phyloP scores from a whole-genome alignment of 1,284 basidiomycete genomes.

The Fomitiporia mediterranea region DNA sequence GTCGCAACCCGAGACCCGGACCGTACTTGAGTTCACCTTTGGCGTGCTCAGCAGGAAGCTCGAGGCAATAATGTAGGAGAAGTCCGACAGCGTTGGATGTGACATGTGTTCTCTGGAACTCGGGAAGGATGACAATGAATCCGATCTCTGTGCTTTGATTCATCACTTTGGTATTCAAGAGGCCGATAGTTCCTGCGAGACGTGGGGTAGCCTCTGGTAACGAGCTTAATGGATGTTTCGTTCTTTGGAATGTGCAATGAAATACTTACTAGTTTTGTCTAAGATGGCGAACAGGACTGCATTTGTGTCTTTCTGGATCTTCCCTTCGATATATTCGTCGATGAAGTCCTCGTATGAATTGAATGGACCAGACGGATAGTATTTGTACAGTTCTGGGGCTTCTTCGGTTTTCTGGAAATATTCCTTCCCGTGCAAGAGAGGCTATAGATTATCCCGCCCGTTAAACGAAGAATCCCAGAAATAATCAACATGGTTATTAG shows the following conservation, averaged over 20 bases:
- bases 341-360: slow-evolving; percentile 19
- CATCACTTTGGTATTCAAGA: slow-evolving; percentile 29
- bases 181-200: slow-evolving; percentile 39
- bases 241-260: neutral
- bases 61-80: slow-evolving; percentile 52
- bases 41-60: slow-evolving; percentile 32
- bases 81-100: slow-evolving; percentile 56
- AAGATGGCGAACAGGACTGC: slow-evolving; percentile 34
- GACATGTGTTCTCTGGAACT: slow-evolving; percentile 63
- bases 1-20: slow-evolving; percentile 52
- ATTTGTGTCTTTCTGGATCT: slow-evolving; percentile 19
- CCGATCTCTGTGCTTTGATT: slow-evolving; percentile 40
- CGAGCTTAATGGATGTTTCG: neutral
- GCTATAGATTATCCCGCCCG: no score
- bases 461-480: neutral
- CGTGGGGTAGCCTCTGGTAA: neutral
- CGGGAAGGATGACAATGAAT: slow-evolving; percentile 38
- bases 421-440: slow-evolving; percentile 30
- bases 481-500: neutral
- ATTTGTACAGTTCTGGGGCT: slow-evolving; percentile 22
- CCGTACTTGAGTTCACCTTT: slow-evolving; percentile 22
- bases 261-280: slow-evolving; percentile 33
- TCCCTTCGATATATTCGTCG: slow-evolving; percentile 15
- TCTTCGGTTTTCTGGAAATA: slow-evolving; percentile 26
- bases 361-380: slow-evolving; percentile 20